Base-by-base conservation (phyloP, 352 stramenopile genomes). In the Pythium phragmiticola region DNA sequence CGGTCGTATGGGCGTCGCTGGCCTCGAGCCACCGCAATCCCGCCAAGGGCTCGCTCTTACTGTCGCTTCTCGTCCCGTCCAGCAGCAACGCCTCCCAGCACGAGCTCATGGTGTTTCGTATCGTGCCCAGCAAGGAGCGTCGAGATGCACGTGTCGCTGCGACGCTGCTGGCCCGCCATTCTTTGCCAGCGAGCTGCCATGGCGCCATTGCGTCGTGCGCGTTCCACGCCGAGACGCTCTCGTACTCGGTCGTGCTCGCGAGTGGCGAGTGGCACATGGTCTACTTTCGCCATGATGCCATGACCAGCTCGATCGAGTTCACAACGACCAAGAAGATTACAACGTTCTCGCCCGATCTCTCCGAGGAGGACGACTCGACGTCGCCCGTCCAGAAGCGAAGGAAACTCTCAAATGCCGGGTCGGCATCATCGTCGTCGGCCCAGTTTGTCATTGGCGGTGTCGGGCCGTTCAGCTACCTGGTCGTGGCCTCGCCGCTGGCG, bases 161-260 rank as follows among this genome's bases (percentile, higher is more conserved):
- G 30, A 65, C 74, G 41, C 70, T 82, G 8, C 43, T 75, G 6
- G 62, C 73, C 36, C 75, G 80, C 49, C 70, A 73, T 42, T 9
- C 39, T 50, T 33, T 68, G n/a, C 60, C 84, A 17, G 53, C 56
- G 3, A 39, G 26, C 2, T 28, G 55, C 9, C 73, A 53, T 21
- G 55, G 34, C 33, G 65, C 73, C 5, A 72, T 83, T 17, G 69
- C 68, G 23, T 76, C 80, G 0, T 82, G 76, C 30, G 75, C 80
- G 26, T 92, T 90, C 70, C 80, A 90, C 68, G 78, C 76, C n/a
- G 76, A 88, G 47, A 88, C 73, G 12, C 82, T 89, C 51, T 79
- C 81, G 43, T 90, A 81, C 72, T 90, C 84, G 53, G 68, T 90
- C 19, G 69, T 90, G 28, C 77, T 80, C 41, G 72, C 66, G 11